Base-by-base conservation (phyloP, 345 rosid species). In the Gossypium stocksii region DNA sequence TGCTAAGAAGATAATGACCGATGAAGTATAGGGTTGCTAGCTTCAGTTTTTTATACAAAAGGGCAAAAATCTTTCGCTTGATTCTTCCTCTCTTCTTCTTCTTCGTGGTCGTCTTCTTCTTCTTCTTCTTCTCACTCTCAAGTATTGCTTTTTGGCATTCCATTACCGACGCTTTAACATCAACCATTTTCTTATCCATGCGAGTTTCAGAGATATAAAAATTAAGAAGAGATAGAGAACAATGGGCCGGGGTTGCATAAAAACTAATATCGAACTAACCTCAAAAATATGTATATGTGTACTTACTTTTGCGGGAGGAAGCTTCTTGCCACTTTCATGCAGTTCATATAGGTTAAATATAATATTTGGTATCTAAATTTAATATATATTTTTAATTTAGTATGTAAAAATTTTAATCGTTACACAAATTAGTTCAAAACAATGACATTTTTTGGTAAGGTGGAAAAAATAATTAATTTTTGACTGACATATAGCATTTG, bases 301-400 rank as follows among this genome's bases (percentile, higher is more conserved):
- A 9, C 34, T 34, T 53, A n/a, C 29, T 16, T 7, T 7, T 49
- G 17, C 3, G 38, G 38, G 54, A 82, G 84, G 83, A 82, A 85
- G 66, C 83, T 85, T 85, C 86, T 75, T 79, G 64, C 77, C 65
- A 72, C 73, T 76, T 85, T 81, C 46, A 63, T 63, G 23, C 48
- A 34, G 14, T 62, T 34, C 0, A 61, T n/a, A 27, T 13, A 34
- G 0, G 7, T 34, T 34, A 5, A 34, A 4, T 34, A 34, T 34
- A 34, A 34, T 34, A 34, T 34, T 4, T 4, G 7, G 1, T 34
- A 34, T 34, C 7, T 34, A 34, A 34, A 34, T 34, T 5, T 34
- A 34, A 34, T 5, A 34, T 1, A 34, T 34, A 0, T 4, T 29
- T 34, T 34, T 34, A 34, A 34, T 34, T 34, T 34, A 7, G 1